Evolutionary conservation across 148 eudicot species (phyloP).

Genomic region (Silene uniflora): DNA sequence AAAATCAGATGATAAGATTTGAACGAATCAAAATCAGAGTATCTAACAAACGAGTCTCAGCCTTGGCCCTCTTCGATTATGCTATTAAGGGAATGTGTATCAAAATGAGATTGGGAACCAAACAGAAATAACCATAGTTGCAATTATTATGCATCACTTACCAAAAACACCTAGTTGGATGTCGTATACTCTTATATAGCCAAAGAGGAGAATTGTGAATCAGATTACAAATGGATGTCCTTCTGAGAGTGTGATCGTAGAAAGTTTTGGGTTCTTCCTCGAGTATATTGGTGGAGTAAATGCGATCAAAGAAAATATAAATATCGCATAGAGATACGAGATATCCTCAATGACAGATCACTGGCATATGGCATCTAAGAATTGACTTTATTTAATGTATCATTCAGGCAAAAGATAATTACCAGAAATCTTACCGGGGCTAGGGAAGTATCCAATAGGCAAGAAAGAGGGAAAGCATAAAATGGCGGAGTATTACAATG

Average conservation of each 20-base stretch:
- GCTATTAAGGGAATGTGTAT: no score
- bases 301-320: background rate
- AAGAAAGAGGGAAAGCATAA: background rate
- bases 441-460: constrained; percentile 10
- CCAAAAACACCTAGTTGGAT: background rate
- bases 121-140: background rate
- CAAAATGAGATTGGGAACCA: background rate
- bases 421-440: constrained; percentile 7
- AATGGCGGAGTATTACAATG: background rate
- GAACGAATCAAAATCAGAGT: no score
- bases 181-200: background rate
- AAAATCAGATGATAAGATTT: no score
- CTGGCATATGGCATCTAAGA: constrained; percentile 13
- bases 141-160: background rate
- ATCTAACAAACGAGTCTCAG: no score
- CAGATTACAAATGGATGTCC: background rate
- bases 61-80: no score
- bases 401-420: constrained; percentile 1
- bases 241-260: background rate
- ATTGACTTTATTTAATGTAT: constrained; percentile 11
- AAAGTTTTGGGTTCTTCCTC: background rate
- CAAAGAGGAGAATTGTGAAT: background rate
- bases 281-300: background rate
- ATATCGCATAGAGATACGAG: background rate
- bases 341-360: background rate